A percentile compares a stretch with the other conserved stretches of the same genome.
Conservation (phyloP, 345 rosid species). For the Rhodomyrtus tomentosa region DNA sequence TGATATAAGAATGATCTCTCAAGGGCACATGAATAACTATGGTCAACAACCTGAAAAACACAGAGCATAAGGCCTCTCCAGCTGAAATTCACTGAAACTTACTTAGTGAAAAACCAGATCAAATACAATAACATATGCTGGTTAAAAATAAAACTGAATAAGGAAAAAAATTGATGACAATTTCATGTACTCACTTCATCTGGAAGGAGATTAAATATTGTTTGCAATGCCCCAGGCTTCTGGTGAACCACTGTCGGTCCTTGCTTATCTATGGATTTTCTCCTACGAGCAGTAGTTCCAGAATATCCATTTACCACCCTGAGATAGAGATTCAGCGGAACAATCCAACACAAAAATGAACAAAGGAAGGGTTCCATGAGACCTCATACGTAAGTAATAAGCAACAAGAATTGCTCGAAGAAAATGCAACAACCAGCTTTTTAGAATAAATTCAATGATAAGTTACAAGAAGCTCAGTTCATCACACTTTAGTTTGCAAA, state of each 20-base stretch:
- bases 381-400: not conserved
- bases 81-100: not conserved
- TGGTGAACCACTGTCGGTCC: constrained; percentile 94
- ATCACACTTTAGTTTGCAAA: not conserved
- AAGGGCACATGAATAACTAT: constrained; percentile 90
- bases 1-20: constrained; percentile 98
- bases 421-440: not conserved
- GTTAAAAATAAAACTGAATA: not conserved
- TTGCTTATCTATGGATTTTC: constrained; percentile 54
- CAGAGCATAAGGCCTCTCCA: not conserved
- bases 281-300: constrained; percentile 62
- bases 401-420: not conserved
- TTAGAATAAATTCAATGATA: not conserved
- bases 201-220: constrained; percentile 77
- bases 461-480: not conserved
- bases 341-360: not conserved
- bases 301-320: constrained; percentile 66
- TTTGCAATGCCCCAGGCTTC: constrained; percentile 94
- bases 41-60: constrained; percentile 66
- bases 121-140: not conserved
- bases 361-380: not conserved
- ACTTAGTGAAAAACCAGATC: not conserved
- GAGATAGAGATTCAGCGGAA: not conserved
- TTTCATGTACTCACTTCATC: constrained; percentile 63
- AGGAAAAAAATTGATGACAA: not conserved